Conservation (phyloP, 2,329 filamentous ascomycete genomes). For the Phyllachora maydis region DNA sequence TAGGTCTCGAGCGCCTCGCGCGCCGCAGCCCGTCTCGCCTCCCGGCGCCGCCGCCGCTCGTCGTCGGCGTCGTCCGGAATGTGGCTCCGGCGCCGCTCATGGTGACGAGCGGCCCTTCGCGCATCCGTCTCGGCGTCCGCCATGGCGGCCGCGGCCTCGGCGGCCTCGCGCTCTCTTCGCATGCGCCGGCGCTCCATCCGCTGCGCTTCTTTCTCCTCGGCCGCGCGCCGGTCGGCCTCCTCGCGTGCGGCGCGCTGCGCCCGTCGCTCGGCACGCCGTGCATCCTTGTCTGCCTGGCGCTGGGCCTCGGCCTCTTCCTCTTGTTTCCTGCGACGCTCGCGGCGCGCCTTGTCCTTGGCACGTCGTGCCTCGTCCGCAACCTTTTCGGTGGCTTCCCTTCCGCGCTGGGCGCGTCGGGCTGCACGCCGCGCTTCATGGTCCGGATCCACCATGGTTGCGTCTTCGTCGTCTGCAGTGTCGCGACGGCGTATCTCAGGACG, state of each 20-base stretch:
- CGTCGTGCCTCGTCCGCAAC: conserved; percentile 33
- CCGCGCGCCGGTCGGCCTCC: conserved; percentile 24
- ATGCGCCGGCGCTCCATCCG: conserved; percentile 22
- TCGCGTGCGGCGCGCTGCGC: conserved; percentile 25
- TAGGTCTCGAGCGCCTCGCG: too few species aligned
- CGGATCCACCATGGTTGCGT: conserved; percentile 21
- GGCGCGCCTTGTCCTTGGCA: conserved; percentile 33
- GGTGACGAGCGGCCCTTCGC: conserved; percentile 18
- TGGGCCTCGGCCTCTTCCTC: conserved; percentile 35
- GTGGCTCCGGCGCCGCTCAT: conserved; percentile 26
- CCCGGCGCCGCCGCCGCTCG: conserved; percentile 30
- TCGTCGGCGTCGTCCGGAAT: conserved; percentile 33
- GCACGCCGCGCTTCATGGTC: conserved; percentile 41
- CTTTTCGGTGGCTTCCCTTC: conserved; percentile 26
- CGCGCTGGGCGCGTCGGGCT: conserved; percentile 36
- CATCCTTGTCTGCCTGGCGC: conserved; percentile 35
- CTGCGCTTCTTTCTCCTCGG: conserved; percentile 22
- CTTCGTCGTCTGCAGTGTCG: conserved; percentile 30
- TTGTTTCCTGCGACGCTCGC: conserved; percentile 30
- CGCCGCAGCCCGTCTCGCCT: conserved; percentile 27
- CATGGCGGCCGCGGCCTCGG: conserved; percentile 17
- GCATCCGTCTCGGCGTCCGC: conserved; percentile 13
- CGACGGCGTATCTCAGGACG: conserved; percentile 20
- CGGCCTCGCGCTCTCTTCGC: conserved; percentile 24
- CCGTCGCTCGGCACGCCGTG: conserved; percentile 31